Evolutionary conservation across 441 rosid species (phyloP), one percentile per base, ranked within the genome.

Genomic region (Theobroma grandiflorum): DNA sequence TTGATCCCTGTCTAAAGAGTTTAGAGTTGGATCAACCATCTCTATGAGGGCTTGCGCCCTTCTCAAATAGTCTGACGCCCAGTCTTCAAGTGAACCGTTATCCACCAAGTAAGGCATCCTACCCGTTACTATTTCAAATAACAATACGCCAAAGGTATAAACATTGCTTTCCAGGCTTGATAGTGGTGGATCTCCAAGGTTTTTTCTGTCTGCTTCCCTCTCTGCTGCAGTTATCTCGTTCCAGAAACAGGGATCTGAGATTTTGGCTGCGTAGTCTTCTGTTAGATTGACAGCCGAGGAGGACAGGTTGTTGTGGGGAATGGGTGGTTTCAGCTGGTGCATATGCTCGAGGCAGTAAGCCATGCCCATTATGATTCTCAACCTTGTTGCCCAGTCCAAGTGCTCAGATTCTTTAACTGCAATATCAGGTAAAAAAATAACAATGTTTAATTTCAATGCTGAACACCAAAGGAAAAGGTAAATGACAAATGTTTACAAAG

Each of bases 321-420:
- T 20, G 14, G 94, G 87, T 20, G 90, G 90, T 68, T 85, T 85
- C 78, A 88, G 87, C 4, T 79, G 87, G 80, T 92, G 96, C 92
- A 92, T 87, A 76, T 88, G 83, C 52, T 92, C 92, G 3, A 92
- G 92, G 79, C 93, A 89, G 82, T 90, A 90, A 8, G 90, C 85
- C 78, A 86, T 82, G 70, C 96, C 94, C 90, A 89, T 89, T 42
- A 92, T 90, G 70, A 92, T 87, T 74, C 94, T 88, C 74, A 90
- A 70, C 81, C 96, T 85, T 91, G 83, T 89, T 72, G 76, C 68
- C 96, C 96, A 92, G 82, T 89, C 93, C 83, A 92, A 81, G 79
- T 88, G 96, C 84, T 90, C 94, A 8, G 94, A 85, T 80, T 92
- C 96, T 87, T 84, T 84, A 77, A 88, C 93, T 92, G 90, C 84